Conservation (phyloP, 768 basidiomycete species). For the Omphalotus guepiniiformis region DNA sequence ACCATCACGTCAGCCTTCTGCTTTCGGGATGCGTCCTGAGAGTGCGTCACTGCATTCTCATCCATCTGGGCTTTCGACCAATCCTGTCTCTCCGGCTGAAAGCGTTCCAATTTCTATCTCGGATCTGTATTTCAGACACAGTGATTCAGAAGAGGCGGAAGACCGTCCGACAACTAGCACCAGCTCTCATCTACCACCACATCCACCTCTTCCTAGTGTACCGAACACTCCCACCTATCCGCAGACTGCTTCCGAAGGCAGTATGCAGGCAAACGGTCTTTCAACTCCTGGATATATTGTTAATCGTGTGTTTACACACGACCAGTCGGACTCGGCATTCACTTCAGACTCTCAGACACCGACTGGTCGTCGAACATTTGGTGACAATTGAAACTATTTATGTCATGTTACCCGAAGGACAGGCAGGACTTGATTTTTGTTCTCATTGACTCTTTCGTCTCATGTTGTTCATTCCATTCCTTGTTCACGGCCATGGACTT, state of each 20-base stretch:
- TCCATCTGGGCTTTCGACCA: conserved; percentile 25
- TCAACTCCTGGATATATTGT: conserved; percentile 8
- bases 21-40: conserved; percentile 14
- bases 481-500: too few relatives aligned
- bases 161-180: conserved; percentile 11
- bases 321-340: not conserved
- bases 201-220: conserved; percentile 12
- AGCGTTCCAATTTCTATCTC: conserved; percentile 55
- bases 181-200: conserved; percentile 9
- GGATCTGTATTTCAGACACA: conserved; percentile 47
- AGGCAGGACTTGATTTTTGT: not conserved
- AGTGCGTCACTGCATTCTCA: conserved; percentile 30
- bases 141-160: conserved; percentile 24
- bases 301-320: conserved; percentile 5
- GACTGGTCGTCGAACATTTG: not conserved
- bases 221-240: conserved; percentile 3
- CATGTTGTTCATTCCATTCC: not conserved
- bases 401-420: not conserved
- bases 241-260: not conserved
- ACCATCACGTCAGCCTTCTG: conserved; percentile 11
- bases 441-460: not conserved
- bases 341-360: not conserved
- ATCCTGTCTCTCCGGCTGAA: conserved; percentile 47
- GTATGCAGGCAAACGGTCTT: not conserved
- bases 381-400: not conserved